Evolutionary conservation across 768 basidiomycete species (phyloP).

Genomic region (Terana coerulea): DNA sequence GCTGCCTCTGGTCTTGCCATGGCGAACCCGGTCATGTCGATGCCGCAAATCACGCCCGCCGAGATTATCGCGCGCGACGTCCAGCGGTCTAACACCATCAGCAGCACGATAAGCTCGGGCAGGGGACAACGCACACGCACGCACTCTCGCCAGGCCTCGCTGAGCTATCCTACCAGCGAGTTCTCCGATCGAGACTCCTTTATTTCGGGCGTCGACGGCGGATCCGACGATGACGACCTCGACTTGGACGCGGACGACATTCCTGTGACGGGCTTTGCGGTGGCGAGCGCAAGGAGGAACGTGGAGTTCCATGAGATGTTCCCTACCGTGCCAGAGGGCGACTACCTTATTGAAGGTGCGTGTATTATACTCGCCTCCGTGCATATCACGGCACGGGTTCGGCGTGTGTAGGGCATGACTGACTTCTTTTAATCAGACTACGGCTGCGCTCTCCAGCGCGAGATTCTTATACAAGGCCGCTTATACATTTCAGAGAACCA

Average conservation of each 20-base stretch:
- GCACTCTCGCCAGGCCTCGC: constrained; percentile 18
- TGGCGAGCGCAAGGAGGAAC: constrained; percentile 92
- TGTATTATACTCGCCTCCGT: constrained; percentile 9
- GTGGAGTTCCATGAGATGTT: constrained; percentile 96
- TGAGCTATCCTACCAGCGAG: constrained; percentile 20
- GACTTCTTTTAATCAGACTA: constrained; percentile 61
- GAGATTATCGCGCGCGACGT: constrained; percentile 18
- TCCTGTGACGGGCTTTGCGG: constrained; percentile 94
- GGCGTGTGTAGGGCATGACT: constrained; percentile 1
- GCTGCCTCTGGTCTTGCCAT: constrained; percentile 66
- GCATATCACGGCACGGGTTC: constrained; percentile 1
- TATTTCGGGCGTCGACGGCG: constrained; percentile 15
- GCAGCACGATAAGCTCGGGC: constrained; percentile 11
- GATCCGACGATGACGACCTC: constrained; percentile 27
- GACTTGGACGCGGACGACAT: constrained; percentile 68
- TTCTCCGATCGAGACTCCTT: constrained; percentile 24
- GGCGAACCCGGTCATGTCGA: constrained; percentile 50
- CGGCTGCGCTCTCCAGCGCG: constrained; percentile 93
- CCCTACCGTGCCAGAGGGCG: constrained; percentile 84
- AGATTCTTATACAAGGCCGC: constrained; percentile 94
- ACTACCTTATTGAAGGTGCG: constrained; percentile 96
- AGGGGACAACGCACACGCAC: constrained; percentile 5
- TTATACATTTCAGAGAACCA: constrained; percentile 98
- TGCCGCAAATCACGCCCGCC: constrained; percentile 33
- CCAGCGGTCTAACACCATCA: constrained; percentile 13